phyloP scores from a whole-genome alignment of 139 green algal genomes.

The Mychonastes homosphaera region DNA sequence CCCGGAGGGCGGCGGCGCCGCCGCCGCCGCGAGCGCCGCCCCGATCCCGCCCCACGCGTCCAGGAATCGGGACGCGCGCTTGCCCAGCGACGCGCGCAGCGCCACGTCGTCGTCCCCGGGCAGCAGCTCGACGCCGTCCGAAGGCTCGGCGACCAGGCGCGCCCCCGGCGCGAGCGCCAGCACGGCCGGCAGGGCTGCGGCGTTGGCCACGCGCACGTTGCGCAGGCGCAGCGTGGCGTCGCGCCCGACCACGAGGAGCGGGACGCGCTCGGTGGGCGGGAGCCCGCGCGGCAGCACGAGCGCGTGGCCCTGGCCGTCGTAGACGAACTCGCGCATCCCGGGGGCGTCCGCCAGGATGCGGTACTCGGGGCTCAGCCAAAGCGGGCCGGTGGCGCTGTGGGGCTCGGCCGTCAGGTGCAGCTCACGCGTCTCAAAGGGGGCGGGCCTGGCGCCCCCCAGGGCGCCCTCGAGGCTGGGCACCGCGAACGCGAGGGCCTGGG shows the following conservation, averaged over 20 bases:
- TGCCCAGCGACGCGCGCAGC: constrained; percentile 6
- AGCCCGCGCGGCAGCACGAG: constrained; percentile 52
- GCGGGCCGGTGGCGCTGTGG: constrained; percentile 34
- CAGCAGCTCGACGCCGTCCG: constrained; percentile 30
- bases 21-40: background rate
- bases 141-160: constrained; percentile 23
- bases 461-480: constrained; percentile 42
- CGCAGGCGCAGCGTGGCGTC: constrained; percentile 57
- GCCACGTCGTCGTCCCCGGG: constrained; percentile 4
- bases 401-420: constrained; percentile 20
- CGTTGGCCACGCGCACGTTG: constrained; percentile 69
- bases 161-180: constrained; percentile 56
- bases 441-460: constrained; percentile 4
- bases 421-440: constrained; percentile 22
- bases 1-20: background rate
- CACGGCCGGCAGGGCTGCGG: constrained; percentile 44
- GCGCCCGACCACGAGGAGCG: constrained; percentile 73
- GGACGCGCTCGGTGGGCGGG: constrained; percentile 44
- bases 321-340: constrained; percentile 37
- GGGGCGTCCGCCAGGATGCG: constrained; percentile 74
- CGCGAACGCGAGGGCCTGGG: constrained; percentile 65
- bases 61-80: no score
- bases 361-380: constrained; percentile 72
- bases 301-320: constrained; percentile 55
- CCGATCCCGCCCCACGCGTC: no score